phyloP scores from a whole-genome alignment of 78 protist species.

The Carpediemonas membranifera region DNA sequence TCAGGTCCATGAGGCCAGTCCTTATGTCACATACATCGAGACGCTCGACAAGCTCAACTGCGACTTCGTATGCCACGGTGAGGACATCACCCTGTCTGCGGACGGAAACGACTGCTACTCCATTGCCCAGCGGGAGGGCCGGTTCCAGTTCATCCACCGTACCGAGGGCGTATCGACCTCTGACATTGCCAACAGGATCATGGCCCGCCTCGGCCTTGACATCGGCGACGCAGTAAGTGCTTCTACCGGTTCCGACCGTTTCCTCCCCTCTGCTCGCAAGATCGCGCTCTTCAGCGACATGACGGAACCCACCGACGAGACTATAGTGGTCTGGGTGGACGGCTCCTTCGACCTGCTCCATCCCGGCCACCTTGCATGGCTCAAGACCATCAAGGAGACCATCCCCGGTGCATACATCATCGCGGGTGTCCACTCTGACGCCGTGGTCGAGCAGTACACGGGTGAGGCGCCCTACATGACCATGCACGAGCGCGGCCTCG shows the following conservation, averaged over 20 bases:
- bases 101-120: conserved; percentile 68
- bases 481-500: too few relatives aligned
- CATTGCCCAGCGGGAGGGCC: conserved; percentile 41
- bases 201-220: conserved; percentile 27
- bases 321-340: conserved; percentile 72
- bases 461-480: background rate
- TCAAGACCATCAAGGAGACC: too few relatives aligned
- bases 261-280: conserved; percentile 37
- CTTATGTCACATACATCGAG: too few relatives aligned
- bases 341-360: conserved; percentile 86
- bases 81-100: conserved; percentile 47
- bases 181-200: conserved; percentile 80
- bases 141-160: conserved; percentile 31
- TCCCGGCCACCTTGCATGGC: too few relatives aligned
- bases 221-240: background rate
- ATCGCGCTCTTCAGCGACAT: conserved; percentile 25
- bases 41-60: conserved; percentile 17
- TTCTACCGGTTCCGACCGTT: conserved; percentile 6
- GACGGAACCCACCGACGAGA: conserved; percentile 30
- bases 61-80: conserved; percentile 38
- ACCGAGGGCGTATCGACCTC: conserved; percentile 80
- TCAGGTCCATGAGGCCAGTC: conserved; percentile 74
- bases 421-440: too few relatives aligned
- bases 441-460: too few relatives aligned
- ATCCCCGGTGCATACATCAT: too few relatives aligned